These are phyloP conservation scores for Bretschneidera sinensis DNA, from an alignment of 345 rosid genomes.

Conservation along the genomic window DNA sequence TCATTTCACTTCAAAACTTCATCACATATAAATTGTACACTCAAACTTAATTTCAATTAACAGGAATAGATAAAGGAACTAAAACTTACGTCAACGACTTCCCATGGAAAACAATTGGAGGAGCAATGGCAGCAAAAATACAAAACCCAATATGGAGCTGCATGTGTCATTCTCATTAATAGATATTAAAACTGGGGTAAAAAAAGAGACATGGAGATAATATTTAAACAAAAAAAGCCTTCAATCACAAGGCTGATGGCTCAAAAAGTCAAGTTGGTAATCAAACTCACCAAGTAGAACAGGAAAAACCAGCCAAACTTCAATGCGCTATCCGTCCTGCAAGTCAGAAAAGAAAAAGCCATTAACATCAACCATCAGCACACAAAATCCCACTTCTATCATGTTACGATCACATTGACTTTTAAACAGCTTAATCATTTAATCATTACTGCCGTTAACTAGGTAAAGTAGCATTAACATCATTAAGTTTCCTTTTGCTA, in stretches of 20 bases:
- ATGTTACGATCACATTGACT: not conserved
- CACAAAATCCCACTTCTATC: not conserved
- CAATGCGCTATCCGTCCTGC: constrained; percentile 98
- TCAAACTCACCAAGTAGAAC: constrained; percentile 77
- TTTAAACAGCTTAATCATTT: too few species aligned
- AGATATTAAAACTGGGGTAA: not conserved
- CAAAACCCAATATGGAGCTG: constrained; percentile 95
- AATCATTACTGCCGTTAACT: not conserved
- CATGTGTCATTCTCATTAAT: constrained; percentile 15
- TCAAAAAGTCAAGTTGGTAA: not conserved
- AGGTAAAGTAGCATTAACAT: too few species aligned
- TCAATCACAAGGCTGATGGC: not conserved
- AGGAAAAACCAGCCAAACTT: constrained; percentile 95
- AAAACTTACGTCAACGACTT: constrained; percentile 89
- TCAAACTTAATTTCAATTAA: too few species aligned
- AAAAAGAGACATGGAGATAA: constrained; percentile 5
- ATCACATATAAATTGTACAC: not conserved
- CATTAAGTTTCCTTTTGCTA: too few species aligned
- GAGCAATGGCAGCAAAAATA: constrained; percentile 97
- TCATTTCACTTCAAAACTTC: not conserved
- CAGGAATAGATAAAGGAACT: not conserved
- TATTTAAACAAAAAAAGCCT: not conserved
- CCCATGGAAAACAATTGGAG: constrained; percentile 94
- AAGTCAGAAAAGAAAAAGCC: constrained; percentile 20
- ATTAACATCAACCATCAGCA: not conserved